Conservation (phyloP, 2,329 filamentous ascomycete genomes). For the Verticillium nonalfalfae region DNA sequence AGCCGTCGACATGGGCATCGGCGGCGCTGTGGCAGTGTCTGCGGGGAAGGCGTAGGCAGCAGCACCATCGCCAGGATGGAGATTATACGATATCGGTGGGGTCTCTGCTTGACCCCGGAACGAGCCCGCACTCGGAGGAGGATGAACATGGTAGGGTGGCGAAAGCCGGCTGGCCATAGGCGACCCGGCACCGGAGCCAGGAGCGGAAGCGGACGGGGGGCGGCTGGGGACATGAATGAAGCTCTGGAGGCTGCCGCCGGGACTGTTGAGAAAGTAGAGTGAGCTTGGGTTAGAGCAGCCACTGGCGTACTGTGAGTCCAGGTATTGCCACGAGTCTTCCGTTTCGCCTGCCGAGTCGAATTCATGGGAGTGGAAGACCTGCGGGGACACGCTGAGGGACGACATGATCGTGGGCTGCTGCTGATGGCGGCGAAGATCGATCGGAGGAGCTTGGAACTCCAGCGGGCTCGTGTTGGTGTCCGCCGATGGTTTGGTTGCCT, state of each 20-base stretch:
- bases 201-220: conserved; percentile 9
- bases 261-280: conserved; percentile 41
- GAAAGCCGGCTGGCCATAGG: conserved; percentile 28
- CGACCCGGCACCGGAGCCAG: conserved; percentile 13
- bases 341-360: conserved; percentile 31
- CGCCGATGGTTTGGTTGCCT: not conserved
- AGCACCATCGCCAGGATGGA: not conserved
- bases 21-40: not conserved
- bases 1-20: not conserved
- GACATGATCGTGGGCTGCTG: conserved; percentile 18
- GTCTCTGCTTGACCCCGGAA: conserved; percentile 23
- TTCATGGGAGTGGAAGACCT: conserved; percentile 28
- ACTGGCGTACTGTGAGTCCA: conserved; percentile 25
- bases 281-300: conserved; percentile 28
- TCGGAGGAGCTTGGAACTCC: not conserved
- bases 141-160: conserved; percentile 14
- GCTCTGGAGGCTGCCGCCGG: conserved; percentile 44
- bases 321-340: conserved; percentile 39
- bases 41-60: not conserved
- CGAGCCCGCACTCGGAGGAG: conserved; percentile 12
- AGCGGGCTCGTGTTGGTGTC: not conserved
- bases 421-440: not conserved
- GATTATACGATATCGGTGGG: not conserved
- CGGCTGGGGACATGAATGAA: conserved; percentile 39
- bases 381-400: conserved; percentile 22